A percentile compares a stretch with the other conserved stretches of the same genome.
These are phyloP conservation scores for Lactarius evosmus DNA, from an alignment of 768 basidiomycete species.

Conservation along the genomic window DNA sequence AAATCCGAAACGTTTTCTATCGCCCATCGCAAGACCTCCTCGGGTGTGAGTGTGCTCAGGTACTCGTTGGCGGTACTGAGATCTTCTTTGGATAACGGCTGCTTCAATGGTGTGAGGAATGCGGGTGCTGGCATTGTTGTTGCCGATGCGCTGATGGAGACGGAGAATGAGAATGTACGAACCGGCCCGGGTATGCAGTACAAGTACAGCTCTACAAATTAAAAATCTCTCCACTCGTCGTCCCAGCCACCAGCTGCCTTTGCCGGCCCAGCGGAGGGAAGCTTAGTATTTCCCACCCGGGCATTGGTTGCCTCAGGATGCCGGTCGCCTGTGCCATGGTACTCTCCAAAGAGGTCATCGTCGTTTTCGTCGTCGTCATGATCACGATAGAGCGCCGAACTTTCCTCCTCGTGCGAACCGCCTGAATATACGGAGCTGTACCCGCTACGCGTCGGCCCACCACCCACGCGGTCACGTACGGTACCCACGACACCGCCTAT, in stretches of 20 bases:
- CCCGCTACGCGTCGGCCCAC: constrained; percentile 49
- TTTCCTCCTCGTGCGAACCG: constrained; percentile 53
- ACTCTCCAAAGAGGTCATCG: constrained; percentile 43
- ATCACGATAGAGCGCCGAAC: constrained; percentile 60
- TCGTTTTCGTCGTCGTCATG: constrained; percentile 49
- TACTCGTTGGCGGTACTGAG: constrained; percentile 70
- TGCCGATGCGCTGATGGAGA: not conserved
- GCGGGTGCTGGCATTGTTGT: constrained; percentile 23
- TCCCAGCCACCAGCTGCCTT: constrained; percentile 43
- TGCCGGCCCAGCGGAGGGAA: constrained; percentile 18
- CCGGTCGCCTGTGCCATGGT: constrained; percentile 9
- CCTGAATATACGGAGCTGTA: constrained; percentile 39
- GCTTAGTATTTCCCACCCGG: not conserved
- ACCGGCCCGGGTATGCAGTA: constrained; percentile 8
- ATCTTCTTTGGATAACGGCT: constrained; percentile 57
- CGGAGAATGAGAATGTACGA: not conserved
- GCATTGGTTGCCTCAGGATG: not conserved
- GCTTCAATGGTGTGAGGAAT: constrained; percentile 46
- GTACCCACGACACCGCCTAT: constrained; percentile 66
- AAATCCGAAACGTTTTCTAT: constrained; percentile 73
- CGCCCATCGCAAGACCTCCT: constrained; percentile 86
- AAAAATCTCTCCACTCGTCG: constrained; percentile 52
- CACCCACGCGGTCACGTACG: constrained; percentile 55
- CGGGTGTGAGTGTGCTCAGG: constrained; percentile 68
- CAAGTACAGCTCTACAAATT: constrained; percentile 18